Evolutionary conservation across 2,329 filamentous ascomycete species (phyloP).

Genomic region (Diplodia seriata): DNA sequence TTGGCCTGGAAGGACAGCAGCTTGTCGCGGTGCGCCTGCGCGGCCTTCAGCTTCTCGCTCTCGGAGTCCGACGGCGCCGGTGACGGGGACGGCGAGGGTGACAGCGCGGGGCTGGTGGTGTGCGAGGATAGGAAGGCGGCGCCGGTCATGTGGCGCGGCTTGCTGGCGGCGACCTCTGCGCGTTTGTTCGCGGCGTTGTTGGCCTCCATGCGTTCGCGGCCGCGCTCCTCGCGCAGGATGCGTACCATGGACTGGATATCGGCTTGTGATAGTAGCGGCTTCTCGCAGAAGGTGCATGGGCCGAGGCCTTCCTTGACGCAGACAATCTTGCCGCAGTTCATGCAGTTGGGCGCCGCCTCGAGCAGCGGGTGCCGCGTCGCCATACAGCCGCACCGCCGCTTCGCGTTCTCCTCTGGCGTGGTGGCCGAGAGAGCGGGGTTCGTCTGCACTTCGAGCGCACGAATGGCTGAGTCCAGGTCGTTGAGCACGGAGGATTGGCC

Average conservation of each 20-base stretch:
- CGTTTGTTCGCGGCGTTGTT: slow-evolving; percentile 75
- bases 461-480: slow-evolving; percentile 78
- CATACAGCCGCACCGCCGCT: slow-evolving; percentile 84
- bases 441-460: slow-evolving; percentile 86
- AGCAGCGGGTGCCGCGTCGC: slow-evolving; percentile 87
- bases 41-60: slow-evolving; percentile 67
- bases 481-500: slow-evolving; percentile 76
- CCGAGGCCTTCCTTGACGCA: slow-evolving; percentile 94
- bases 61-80: slow-evolving; percentile 51
- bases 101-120: slow-evolving; percentile 37
- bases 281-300: slow-evolving; percentile 89
- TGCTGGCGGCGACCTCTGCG: slow-evolving; percentile 66
- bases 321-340: slow-evolving; percentile 91
- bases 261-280: slow-evolving; percentile 70
- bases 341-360: slow-evolving; percentile 89
- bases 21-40: slow-evolving; percentile 79
- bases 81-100: slow-evolving; percentile 44
- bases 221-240: slow-evolving; percentile 83
- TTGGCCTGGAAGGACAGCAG: slow-evolving; percentile 83
- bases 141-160: slow-evolving; percentile 43
- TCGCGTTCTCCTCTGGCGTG: slow-evolving; percentile 59
- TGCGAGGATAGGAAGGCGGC: slow-evolving; percentile 34
- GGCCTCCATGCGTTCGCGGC: slow-evolving; percentile 81
- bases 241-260: slow-evolving; percentile 87
- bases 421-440: slow-evolving; percentile 71